Percentiles rank a stretch among this genome's conserved stretches.
phyloP scores from a whole-genome alignment of 495 filamentous ascomycete species.

The Penicillium psychrofluorescens region DNA sequence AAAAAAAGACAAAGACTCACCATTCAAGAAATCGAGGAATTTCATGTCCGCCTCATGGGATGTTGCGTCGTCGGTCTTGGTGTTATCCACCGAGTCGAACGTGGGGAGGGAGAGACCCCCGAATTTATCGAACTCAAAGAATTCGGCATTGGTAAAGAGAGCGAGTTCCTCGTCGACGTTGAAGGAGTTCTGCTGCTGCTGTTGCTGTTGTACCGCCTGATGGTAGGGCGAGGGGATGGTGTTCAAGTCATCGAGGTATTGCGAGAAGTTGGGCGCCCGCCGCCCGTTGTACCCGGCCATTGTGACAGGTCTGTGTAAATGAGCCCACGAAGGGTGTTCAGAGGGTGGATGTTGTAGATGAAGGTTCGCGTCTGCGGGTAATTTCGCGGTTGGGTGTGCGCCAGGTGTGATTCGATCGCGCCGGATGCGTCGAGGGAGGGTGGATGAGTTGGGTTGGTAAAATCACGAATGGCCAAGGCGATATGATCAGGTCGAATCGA shows the following conservation, averaged over 20 bases:
- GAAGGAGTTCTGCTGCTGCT: slow-evolving; percentile 46
- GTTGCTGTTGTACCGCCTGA: slow-evolving; percentile 47
- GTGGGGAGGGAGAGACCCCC: slow-evolving; percentile 32
- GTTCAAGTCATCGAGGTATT: slow-evolving; percentile 84
- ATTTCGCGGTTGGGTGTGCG: too few relatives aligned
- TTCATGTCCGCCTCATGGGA: slow-evolving; percentile 29
- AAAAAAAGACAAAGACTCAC: slow-evolving; percentile 22
- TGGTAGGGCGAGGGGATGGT: slow-evolving; percentile 63
- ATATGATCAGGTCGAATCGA: slow-evolving; percentile 1
- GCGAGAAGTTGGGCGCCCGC: slow-evolving; percentile 73
- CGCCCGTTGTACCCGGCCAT: slow-evolving; percentile 69
- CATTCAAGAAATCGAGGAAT: slow-evolving; percentile 38
- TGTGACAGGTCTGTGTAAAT: slow-evolving; percentile 2
- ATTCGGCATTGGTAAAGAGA: slow-evolving; percentile 88
- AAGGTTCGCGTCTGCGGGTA: too few relatives aligned
- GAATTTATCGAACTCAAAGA: slow-evolving; percentile 78
- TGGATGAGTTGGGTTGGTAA: not conserved
- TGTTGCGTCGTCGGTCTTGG: slow-evolving; percentile 13
- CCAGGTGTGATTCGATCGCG: slow-evolving; percentile 10
- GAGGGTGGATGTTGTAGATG: not conserved
- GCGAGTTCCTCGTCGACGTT: slow-evolving; percentile 70
- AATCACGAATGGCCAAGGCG: not conserved
- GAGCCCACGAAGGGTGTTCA: too few relatives aligned
- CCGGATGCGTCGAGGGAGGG: slow-evolving; percentile 9
- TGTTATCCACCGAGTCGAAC: slow-evolving; percentile 29